Conservation (phyloP, 1,284 basidiomycete genomes). For the Apiotrichum domesticum region DNA sequence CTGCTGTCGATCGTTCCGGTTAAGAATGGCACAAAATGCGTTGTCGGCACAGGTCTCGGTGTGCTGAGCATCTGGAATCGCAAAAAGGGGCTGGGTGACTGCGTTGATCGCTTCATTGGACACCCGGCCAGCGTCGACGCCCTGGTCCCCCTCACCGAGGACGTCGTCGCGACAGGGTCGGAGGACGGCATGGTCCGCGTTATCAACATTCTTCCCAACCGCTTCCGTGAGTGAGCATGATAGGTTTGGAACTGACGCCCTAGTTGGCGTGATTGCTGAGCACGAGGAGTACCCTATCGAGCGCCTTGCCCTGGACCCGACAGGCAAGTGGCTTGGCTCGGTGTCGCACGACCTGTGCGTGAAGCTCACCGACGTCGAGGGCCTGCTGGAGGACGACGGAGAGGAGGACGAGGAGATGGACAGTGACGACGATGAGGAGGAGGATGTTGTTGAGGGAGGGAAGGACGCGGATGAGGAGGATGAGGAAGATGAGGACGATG, state of each 20-base stretch:
- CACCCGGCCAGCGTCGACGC: slow-evolving; percentile 84
- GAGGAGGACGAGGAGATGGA: slow-evolving; percentile 17
- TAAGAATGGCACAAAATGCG: slow-evolving; percentile 72
- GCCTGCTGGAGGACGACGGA: slow-evolving; percentile 53
- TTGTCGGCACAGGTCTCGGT: slow-evolving; percentile 85
- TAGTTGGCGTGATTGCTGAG: slow-evolving; percentile 78
- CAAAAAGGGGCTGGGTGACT: slow-evolving; percentile 75
- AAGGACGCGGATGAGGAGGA: slow-evolving; percentile 50
- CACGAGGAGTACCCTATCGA: slow-evolving; percentile 89
- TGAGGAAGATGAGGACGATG: slow-evolving; percentile 45
- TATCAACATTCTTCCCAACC: slow-evolving; percentile 82
- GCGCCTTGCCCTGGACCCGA: slow-evolving; percentile 60
- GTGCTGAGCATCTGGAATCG: slow-evolving; percentile 88
- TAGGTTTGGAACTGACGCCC: neutral
- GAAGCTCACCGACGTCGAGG: slow-evolving; percentile 72
- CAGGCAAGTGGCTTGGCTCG: slow-evolving; percentile 78
- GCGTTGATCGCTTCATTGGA: slow-evolving; percentile 82
- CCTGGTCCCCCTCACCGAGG: slow-evolving; percentile 63
- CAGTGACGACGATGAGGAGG: slow-evolving; percentile 21
- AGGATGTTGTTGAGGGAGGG: slow-evolving; percentile 20
- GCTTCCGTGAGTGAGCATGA: slow-evolving; percentile 52
- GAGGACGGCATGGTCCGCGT: slow-evolving; percentile 88
- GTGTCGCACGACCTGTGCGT: slow-evolving; percentile 85
- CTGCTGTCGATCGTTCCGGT: slow-evolving; percentile 76
- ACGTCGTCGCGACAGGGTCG: slow-evolving; percentile 76